Evolutionary conservation across 2,329 filamentous ascomycete species (phyloP), one percentile per base, ranked within the genome.

Genomic region (Scedosporium minutisporum): DNA sequence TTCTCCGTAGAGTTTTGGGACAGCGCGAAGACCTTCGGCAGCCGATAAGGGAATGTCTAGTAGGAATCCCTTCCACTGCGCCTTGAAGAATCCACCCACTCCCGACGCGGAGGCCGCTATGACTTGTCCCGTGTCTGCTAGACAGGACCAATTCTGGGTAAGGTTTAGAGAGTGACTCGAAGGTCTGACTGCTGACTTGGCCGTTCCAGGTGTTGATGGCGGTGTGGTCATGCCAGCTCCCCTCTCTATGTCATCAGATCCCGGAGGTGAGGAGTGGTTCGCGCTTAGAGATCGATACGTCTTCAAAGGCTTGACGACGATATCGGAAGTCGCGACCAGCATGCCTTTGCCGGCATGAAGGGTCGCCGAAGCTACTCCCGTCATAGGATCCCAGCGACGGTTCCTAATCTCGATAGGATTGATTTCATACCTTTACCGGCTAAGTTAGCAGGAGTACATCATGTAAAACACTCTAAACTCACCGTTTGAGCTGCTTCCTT

Each of bases 1-100:
- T 0, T 64, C 80, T 25, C 80, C 80, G 65, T 83, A 83, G 1
- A 83, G 71, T 27, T 76, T 77, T 3, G 82, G 82, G 14, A 79
- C 77, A 27, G 79, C 80, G 64, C 82, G 80, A 62, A 83, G 78
- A 4, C 82, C 82, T 65, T 82, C 79, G 0, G 80, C 75, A 1
- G 81, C 65, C 0, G 79, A 80, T 42, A 82, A 71, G 3, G 76
- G 76, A 46, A 83, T 66, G 60, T 80, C 75, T 68, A 83, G 74
- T 0, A 79, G 76, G 9, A 78, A 66, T 38, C 68, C 69, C 71
- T 66, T 71, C 66, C 61, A 70, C 63, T 42, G 74, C 10, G 42
- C 38, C 23, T 75, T 53, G 78, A 71, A 16, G 75, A 79, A 62
- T 71, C 73, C 23, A 75, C 73, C 29, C 78, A 69, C 62, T 1